Conservation (phyloP, 2,329 filamentous ascomycete genomes). For the Rutstroemia sp. region DNA sequence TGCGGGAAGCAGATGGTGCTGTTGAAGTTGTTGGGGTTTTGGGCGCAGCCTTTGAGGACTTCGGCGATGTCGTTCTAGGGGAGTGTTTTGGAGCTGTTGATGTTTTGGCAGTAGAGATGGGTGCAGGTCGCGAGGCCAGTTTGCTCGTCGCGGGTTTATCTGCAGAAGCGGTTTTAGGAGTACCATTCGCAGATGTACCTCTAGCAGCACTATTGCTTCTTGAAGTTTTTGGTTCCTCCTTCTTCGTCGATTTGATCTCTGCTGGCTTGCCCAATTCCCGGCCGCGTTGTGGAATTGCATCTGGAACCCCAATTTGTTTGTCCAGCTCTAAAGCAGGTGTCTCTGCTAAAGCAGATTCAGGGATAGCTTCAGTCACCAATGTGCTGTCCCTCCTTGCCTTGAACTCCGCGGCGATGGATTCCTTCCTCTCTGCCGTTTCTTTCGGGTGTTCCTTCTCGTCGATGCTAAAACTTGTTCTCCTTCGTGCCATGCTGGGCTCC, state of each 20-base stretch:
- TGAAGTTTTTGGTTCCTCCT: slow-evolving; percentile 3
- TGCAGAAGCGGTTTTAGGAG: neutral
- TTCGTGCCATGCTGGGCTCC: slow-evolving; percentile 23
- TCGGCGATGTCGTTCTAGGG: slow-evolving; percentile 9
- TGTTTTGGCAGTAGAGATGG: slow-evolving; percentile 4
- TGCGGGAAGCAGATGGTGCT: neutral
- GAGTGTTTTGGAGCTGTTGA: neutral
- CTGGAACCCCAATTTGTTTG: slow-evolving; percentile 15
- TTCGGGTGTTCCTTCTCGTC: slow-evolving; percentile 22
- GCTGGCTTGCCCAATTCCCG: slow-evolving; percentile 8
- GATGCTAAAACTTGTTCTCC: slow-evolving; percentile 26
- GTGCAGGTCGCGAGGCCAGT: neutral
- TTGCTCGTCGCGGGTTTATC: slow-evolving; percentile 2
- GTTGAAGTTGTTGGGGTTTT: slow-evolving; percentile 8
- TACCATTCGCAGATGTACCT: neutral
- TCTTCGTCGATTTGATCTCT: slow-evolving; percentile 14
- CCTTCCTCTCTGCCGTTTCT: slow-evolving; percentile 20
- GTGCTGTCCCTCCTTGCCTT: slow-evolving; percentile 22
- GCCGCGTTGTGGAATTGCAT: slow-evolving; percentile 9
- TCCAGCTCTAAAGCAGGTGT: slow-evolving; percentile 17
- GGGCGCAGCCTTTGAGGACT: slow-evolving; percentile 13
- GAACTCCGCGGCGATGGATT: slow-evolving; percentile 21
- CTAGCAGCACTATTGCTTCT: neutral
- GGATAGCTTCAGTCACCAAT: slow-evolving; percentile 22
- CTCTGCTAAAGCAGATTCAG: slow-evolving; percentile 23